phyloP scores from a whole-genome alignment of 1,284 basidiomycete genomes.

The Cryptococcus sp. region DNA sequence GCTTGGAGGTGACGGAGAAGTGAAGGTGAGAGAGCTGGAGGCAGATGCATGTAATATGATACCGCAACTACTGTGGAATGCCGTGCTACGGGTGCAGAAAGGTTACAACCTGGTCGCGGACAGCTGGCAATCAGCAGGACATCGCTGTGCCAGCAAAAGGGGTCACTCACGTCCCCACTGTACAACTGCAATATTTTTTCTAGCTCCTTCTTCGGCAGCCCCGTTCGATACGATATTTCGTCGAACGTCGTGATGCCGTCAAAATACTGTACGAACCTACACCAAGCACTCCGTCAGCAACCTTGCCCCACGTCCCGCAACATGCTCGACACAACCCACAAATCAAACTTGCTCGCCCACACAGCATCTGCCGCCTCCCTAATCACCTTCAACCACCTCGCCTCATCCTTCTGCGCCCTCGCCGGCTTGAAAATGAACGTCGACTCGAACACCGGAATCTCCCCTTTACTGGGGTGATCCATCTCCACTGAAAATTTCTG shows the following conservation, averaged over 20 bases:
- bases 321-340: constrained; percentile 25
- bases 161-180: constrained; percentile 41
- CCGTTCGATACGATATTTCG: constrained; percentile 47
- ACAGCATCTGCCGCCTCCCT: constrained; percentile 38
- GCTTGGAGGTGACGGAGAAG: neutral
- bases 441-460: constrained; percentile 32
- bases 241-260: constrained; percentile 47
- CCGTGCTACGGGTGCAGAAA: constrained; percentile 37
- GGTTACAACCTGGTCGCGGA: constrained; percentile 34
- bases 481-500: constrained; percentile 27
- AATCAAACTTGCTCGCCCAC: constrained; percentile 42
- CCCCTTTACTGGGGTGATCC: constrained; percentile 21
- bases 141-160: neutral
- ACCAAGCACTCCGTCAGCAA: neutral
- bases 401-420: constrained; percentile 45
- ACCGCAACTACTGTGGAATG: neutral
- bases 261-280: constrained; percentile 47
- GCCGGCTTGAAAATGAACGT: constrained; percentile 43
- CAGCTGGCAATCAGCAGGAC: neutral
- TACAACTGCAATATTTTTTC: constrained; percentile 37
- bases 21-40: neutral
- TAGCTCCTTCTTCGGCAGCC: constrained; percentile 39
- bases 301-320: neutral
- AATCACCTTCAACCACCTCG: constrained; percentile 44
- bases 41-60: neutral